Base-by-base conservation (phyloP, 768 basidiomycete genomes). In the Panaeolus papilionaceus region DNA sequence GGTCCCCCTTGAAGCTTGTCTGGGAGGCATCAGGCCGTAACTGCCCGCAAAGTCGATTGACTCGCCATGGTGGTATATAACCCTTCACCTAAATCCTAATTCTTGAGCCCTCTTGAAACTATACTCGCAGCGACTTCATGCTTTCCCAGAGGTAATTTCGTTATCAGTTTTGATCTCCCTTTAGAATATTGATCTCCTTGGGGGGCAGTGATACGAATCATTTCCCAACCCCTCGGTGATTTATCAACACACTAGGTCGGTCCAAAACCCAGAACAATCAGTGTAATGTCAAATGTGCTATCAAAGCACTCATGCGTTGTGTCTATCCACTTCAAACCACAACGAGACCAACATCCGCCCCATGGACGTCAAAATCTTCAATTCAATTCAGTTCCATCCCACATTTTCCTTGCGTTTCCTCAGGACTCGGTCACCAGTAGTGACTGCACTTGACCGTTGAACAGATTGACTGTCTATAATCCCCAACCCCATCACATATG, bases 261-360 rank as follows among this genome's bases (percentile, higher is more conserved):
- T 26, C 47, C 40, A 42, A 11, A 10, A 4, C 20, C 45, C 54
- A 58, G 54, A 58, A 58, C 54, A 58, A 58, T 58, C 54, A 37
- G 12, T 23, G 54, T 9, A 58, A 28, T 58, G 54, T 58, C 54
- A 58, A 58, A 33, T 16, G 28, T 28, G 4, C 9, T 58, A 58
- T 58, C 28, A 58, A 16, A 33, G 54, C n/a, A 51, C 14, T 37
- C 54, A n/a, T 33, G 33, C 28, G 26, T 4, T 58, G 54, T 33
- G 33, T 58, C 54, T 28, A 37, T 28, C 8, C 33, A 28, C 33
- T 12, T 28, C 33, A 58, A 33, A 58, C 54, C 26, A 33, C n/a
- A n/a, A 11, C 54, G 28, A 58, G 54, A 58, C 28, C 10, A 16
- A 4, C 33, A 33, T 18, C 54, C 6, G 16, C 33, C 12, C 20